A percentile compares a stretch with the other conserved stretches of the same genome.
Evolutionary conservation across 805 yeast species (phyloP).

Genomic region (Teunomyces gatunensis): DNA sequence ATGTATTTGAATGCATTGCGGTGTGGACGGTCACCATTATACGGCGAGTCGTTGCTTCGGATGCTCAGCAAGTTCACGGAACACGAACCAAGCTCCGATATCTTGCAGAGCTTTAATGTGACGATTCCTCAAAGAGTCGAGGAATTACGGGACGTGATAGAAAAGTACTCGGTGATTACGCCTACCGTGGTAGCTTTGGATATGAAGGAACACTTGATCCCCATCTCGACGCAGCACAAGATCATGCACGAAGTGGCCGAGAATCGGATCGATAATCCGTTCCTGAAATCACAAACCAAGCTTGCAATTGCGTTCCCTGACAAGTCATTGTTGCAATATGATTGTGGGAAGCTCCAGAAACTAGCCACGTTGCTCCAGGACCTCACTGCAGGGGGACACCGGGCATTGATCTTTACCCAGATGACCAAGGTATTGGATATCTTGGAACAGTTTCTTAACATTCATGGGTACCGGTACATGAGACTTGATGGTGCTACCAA

Average conservation of each 20-base stretch:
- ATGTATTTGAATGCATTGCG: conserved; percentile 64
- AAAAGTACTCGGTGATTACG: conserved; percentile 80
- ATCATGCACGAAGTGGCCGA: conserved; percentile 27
- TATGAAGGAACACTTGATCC: conserved; percentile 52
- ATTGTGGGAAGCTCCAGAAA: conserved; percentile 94
- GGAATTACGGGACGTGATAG: conserved; percentile 50
- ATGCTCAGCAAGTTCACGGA: conserved; percentile 28
- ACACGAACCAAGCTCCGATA: conserved; percentile 11
- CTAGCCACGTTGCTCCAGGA: conserved; percentile 73
- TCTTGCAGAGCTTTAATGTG: conserved; percentile 19
- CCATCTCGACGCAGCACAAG: conserved; percentile 34
- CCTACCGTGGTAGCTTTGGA: conserved; percentile 83
- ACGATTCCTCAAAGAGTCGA: conserved; percentile 27
- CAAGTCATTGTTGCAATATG: conserved; percentile 85
- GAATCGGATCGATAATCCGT: conserved; percentile 49
- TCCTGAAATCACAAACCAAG: conserved; percentile 82
- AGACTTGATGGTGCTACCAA: conserved; percentile 97
- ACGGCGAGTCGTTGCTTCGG: conserved; percentile 57
- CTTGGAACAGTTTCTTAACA: conserved; percentile 86
- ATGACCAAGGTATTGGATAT: conserved; percentile 97
- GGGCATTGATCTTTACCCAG: conserved; percentile 94
- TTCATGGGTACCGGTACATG: conserved; percentile 92
- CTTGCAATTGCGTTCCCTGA: conserved; percentile 95
- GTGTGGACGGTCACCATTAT: conserved; percentile 63
- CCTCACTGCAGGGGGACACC: conserved; percentile 80